A percentile compares a stretch with the other conserved stretches of the same genome.
These are phyloP conservation scores for Aristolochia fimbriata DNA, from an alignment of 164 flowering plant species.

Conservation along the genomic window DNA sequence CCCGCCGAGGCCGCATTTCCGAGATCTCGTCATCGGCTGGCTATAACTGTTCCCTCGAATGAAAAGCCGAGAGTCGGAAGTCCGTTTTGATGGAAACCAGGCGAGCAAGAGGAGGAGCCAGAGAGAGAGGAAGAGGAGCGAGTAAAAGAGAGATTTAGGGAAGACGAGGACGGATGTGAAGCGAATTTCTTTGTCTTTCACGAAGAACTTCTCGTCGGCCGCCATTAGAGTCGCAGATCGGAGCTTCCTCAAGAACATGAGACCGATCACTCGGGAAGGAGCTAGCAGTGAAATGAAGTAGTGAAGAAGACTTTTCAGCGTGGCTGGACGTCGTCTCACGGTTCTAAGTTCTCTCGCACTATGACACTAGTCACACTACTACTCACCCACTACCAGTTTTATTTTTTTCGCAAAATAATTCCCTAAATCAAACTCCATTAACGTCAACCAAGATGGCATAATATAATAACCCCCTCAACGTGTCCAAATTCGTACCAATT, in stretches of 20 bases:
- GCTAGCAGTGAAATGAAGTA: too few species aligned
- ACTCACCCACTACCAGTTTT: too few species aligned
- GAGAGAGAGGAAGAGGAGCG: constrained; percentile 7
- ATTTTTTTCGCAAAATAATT: too few species aligned
- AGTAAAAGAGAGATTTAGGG: constrained; percentile 2
- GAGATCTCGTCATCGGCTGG: neutral
- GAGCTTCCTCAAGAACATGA: constrained; percentile 4
- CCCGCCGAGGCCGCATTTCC: constrained; percentile 5
- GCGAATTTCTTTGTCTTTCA: constrained; percentile 6
- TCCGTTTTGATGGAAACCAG: neutral
- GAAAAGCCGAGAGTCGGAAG: neutral
- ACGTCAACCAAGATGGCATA: too few species aligned
- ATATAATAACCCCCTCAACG: too few species aligned
- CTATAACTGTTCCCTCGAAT: neutral
- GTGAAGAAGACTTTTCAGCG: too few species aligned
- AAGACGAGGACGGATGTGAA: neutral
- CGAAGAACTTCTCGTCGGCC: neutral
- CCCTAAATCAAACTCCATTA: too few species aligned
- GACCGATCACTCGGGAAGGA: too few species aligned
- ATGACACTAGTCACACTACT: too few species aligned
- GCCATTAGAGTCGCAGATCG: constrained; percentile 5
- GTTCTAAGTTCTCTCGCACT: too few species aligned
- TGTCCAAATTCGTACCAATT: too few species aligned
- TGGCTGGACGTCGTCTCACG: too few species aligned
- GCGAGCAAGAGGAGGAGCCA: constrained; percentile 9